A percentile compares a stretch with the other conserved stretches of the same genome.
These are phyloP conservation scores for Leptographium flavum DNA, from an alignment of 2,329 filamentous ascomycete genomes.

Conservation along the genomic window DNA sequence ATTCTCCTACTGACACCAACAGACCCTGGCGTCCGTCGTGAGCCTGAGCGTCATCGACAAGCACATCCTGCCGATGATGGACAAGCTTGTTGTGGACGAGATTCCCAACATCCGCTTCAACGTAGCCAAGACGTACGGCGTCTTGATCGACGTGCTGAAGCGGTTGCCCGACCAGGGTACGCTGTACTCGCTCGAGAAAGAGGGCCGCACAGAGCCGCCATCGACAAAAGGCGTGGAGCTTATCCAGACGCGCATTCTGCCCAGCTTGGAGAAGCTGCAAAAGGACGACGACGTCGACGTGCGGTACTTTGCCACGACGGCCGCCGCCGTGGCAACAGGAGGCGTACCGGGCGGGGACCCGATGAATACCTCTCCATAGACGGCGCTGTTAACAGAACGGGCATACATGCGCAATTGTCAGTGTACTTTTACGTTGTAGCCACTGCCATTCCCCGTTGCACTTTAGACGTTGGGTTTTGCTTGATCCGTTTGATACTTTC, in stretches of 20 bases:
- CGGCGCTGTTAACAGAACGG: constrained; percentile 16
- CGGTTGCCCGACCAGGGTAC: constrained; percentile 82
- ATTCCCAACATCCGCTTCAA: constrained; percentile 99
- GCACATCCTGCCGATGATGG: constrained; percentile 89
- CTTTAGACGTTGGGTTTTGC: background rate
- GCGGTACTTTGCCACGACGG: constrained; percentile 90
- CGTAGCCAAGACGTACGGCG: constrained; percentile 91
- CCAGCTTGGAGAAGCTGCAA: constrained; percentile 87
- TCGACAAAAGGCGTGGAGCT: constrained; percentile 63
- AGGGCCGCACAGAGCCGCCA: constrained; percentile 44
- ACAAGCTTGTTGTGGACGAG: constrained; percentile 83
- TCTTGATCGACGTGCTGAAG: constrained; percentile 82
- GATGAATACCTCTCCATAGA: constrained; percentile 54
- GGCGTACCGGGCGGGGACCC: constrained; percentile 35
- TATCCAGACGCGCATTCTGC: constrained; percentile 74
- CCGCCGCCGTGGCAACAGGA: constrained; percentile 46
- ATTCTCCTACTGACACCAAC: background rate
- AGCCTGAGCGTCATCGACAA: constrained; percentile 85
- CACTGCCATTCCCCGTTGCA: background rate
- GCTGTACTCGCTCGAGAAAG: constrained; percentile 71
- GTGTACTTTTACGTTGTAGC: background rate
- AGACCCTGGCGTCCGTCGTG: constrained; percentile 90
- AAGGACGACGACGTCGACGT: constrained; percentile 97
- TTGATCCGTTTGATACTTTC: background rate
- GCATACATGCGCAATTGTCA: constrained; percentile 18